These are phyloP conservation scores for Hippophae gyantsensis DNA, from an alignment of 306 rosid genomes.

Conservation along the genomic window DNA sequence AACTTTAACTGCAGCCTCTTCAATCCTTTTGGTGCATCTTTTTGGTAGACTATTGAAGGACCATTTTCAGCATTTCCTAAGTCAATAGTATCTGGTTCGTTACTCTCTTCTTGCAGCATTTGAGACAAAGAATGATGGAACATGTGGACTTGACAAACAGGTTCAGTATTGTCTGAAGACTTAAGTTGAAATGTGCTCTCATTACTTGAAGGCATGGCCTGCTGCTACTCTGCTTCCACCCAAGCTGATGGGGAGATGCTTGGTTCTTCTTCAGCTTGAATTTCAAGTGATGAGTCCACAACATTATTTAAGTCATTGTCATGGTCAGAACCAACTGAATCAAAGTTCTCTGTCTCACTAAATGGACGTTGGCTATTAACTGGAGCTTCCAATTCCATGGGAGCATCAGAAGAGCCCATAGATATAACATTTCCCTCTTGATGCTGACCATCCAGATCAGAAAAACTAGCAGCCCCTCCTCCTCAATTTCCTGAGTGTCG, in stretches of 20 bases:
- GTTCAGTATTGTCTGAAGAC: conserved; percentile 34
- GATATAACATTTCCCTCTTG: conserved; percentile 33
- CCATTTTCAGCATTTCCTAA: conserved; percentile 97
- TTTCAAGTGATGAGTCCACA: conserved; percentile 37
- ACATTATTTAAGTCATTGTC: conserved; percentile 30
- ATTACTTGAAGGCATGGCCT: conserved; percentile 37
- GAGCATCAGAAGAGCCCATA: conserved; percentile 30
- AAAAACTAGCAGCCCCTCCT: conserved; percentile 36
- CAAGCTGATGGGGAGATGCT: conserved; percentile 70
- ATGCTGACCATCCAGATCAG: conserved; percentile 45
- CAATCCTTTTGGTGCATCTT: conserved; percentile 88
- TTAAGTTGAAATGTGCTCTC: conserved; percentile 36
- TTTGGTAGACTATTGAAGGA: conserved; percentile 68
- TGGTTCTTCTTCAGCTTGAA: conserved; percentile 60
- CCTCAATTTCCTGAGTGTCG: conserved; percentile 43
- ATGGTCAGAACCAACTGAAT: conserved; percentile 29
- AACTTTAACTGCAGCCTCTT: conserved; percentile 77
- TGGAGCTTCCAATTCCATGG: conserved; percentile 36
- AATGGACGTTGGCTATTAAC: conserved; percentile 32
- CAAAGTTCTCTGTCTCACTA: conserved; percentile 35
- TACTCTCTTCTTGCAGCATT: conserved; percentile 93
- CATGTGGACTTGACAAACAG: conserved; percentile 60
- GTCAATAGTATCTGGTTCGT: conserved; percentile 61
- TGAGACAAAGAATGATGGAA: conserved; percentile 94
- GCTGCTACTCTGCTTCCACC: conserved; percentile 87